Conservation (phyloP, 208 protist genomes). For the Kentomonas sorsogonicus region DNA sequence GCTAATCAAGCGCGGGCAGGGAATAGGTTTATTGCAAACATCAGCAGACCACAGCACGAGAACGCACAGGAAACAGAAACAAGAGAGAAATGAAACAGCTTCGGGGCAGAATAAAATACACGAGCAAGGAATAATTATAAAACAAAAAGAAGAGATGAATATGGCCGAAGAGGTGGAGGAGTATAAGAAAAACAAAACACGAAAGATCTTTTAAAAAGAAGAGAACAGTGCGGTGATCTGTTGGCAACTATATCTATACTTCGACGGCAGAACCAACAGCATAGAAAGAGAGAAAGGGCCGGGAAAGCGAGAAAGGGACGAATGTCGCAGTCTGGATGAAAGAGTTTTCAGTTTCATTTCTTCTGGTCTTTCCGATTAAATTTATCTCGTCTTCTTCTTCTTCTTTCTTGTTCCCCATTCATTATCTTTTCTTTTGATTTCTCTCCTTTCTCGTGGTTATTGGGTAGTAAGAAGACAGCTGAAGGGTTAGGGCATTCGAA, state of each 20-base stretch:
- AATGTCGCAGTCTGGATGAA: too few relatives aligned
- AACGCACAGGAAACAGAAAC: constrained; percentile 11
- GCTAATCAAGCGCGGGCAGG: too few relatives aligned
- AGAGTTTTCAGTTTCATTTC: too few relatives aligned
- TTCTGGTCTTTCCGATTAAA: too few relatives aligned
- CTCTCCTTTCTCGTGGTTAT: too few relatives aligned
- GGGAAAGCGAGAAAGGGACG: background rate
- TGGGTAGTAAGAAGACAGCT: too few relatives aligned
- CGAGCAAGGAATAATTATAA: constrained; percentile 6
- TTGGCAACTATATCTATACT: background rate
- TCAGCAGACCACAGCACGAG: too few relatives aligned
- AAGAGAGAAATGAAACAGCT: constrained; percentile 10
- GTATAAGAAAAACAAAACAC: constrained; percentile 10
- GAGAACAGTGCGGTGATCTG: background rate
- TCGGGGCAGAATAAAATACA: constrained; percentile 4
- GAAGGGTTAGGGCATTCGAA: too few relatives aligned
- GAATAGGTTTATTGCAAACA: too few relatives aligned
- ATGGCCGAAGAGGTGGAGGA: background rate
- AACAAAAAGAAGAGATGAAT: constrained; percentile 10
- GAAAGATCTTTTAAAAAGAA: background rate
- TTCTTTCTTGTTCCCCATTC: too few relatives aligned
- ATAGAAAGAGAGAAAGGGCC: background rate
- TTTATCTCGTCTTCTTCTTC: too few relatives aligned
- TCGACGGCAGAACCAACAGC: background rate
- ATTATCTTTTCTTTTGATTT: too few relatives aligned